Percentiles rank a stretch among this genome's conserved stretches.
Conservation (phyloP, 1,284 basidiomycete genomes). For the Naganishia cerealis region DNA sequence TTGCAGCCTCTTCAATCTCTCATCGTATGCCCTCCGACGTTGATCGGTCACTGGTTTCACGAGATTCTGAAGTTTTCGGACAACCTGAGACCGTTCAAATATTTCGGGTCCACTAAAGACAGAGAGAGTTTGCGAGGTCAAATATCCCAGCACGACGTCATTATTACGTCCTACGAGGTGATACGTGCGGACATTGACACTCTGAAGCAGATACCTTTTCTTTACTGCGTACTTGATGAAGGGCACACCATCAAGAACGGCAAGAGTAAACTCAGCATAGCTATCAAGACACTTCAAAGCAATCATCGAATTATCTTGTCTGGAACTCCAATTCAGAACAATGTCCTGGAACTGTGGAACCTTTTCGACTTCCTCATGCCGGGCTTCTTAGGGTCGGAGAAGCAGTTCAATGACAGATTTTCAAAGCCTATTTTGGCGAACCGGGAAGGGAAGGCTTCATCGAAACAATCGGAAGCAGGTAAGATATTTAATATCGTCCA, state of each 20-base stretch:
- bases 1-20: conserved; percentile 86
- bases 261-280: conserved; percentile 95
- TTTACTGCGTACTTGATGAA: conserved; percentile 97
- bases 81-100: conserved; percentile 80
- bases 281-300: conserved; percentile 86
- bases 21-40: conserved; percentile 93
- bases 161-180: conserved; percentile 96
- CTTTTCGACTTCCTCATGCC: conserved; percentile 99
- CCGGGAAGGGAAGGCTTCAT: conserved; percentile 81
- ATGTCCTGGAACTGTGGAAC: conserved; percentile 97
- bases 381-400: conserved; percentile 91
- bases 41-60: conserved; percentile 98
- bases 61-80: conserved; percentile 92
- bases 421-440: conserved; percentile 94
- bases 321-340: conserved; percentile 98
- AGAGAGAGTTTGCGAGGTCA: conserved; percentile 70
- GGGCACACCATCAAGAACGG: conserved; percentile 99
- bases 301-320: conserved; percentile 92
- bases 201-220: conserved; percentile 76
- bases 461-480: conserved; percentile 92
- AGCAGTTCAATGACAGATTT: conserved; percentile 93
- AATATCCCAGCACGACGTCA: conserved; percentile 71
- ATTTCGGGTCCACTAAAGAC: conserved; percentile 85
- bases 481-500: conserved; percentile 44
- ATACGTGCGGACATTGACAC: conserved; percentile 89